phyloP scores from a whole-genome alignment of 2,329 filamentous ascomycete species.

The Diaporthe citrichinensis region DNA sequence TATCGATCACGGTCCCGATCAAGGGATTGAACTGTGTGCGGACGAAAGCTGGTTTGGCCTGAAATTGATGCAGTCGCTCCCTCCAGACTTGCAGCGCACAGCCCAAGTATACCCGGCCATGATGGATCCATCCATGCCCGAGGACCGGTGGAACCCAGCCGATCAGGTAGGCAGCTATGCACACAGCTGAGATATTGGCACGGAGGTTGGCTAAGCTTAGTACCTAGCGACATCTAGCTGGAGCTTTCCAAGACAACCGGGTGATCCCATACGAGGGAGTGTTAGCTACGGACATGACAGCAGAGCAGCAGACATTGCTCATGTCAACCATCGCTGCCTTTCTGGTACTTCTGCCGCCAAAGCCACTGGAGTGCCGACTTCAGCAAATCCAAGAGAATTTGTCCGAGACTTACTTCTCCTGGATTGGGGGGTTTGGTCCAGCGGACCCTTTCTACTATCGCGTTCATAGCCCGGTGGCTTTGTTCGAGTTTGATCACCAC shows the following conservation, averaged over 20 bases:
- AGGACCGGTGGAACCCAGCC: constrained; percentile 82
- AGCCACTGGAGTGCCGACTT: constrained; percentile 68
- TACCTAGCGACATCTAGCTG: constrained; percentile 74
- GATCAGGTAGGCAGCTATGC: constrained; percentile 66
- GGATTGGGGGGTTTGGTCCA: constrained; percentile 79
- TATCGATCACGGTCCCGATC: constrained; percentile 75
- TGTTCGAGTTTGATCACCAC: constrained; percentile 86
- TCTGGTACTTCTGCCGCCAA: constrained; percentile 74
- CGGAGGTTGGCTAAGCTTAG: neutral
- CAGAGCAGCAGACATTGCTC: constrained; percentile 66
- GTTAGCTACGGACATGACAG: constrained; percentile 62
- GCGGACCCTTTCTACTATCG: constrained; percentile 83
- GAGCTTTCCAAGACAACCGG: constrained; percentile 84
- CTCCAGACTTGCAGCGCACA: constrained; percentile 56
- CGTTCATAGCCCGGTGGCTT: constrained; percentile 80
- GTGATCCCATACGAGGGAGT: constrained; percentile 82
- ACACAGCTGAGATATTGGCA: no score
- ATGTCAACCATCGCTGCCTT: constrained; percentile 73
- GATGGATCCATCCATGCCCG: constrained; percentile 75
- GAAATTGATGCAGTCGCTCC: constrained; percentile 77
- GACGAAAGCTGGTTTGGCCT: constrained; percentile 75
- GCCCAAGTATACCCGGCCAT: constrained; percentile 73
- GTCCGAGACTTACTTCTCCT: constrained; percentile 81
- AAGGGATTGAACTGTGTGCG: constrained; percentile 76
- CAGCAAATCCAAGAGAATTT: constrained; percentile 68